Evolutionary conservation across 345 rosid genomes (phyloP), one percentile per base, ranked within the genome.

Genomic region (Gossypium longicalyx): DNA sequence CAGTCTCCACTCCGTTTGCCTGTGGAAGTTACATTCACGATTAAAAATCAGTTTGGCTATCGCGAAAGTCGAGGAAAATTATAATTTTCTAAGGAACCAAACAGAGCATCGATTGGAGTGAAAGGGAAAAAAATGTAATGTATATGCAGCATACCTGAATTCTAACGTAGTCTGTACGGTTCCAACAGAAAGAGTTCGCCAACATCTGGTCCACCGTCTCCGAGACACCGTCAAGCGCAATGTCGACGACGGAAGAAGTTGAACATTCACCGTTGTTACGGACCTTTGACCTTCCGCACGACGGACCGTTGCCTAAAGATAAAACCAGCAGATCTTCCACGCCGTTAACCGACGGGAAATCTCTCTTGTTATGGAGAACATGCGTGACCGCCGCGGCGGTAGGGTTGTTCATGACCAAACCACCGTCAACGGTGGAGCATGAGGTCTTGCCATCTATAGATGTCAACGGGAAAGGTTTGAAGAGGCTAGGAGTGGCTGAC

Each of bases 341-440:
- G 85, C 97, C 77, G 80, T 86, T 91, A 41, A 86, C 94, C 0
- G 87, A 78, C 16, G 99, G 99, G 77, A 95, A 95, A 73, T 91
- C 98, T n/a, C 93, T 84, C 82, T 92, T 95, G 91, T 95, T 95
- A 78, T 95, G 99, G 56, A 95, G 88, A 65, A 92, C 99, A 79
- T 95, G 99, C 12, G 98, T 95, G 29, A 91, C 91, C 52, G 96
- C 98, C 0, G 97, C 97, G 2, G 96, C 91, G 2, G 97, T 80
- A 16, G 99, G 99, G 66, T 95, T 95, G 86, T 95, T 95, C 99
- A 95, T 95, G 77, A 91, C 98, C 29, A 95, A 73, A 4, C 99
- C 96, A 11, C 99, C 99, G 79, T 92, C 99, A 3, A 92, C 87
- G 74, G 96, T 96, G 52, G 85, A 77, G 84, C 97, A 92, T 11